A percentile compares a stretch with the other conserved stretches of the same genome.
phyloP scores from a whole-genome alignment of 1,284 basidiomycete species.

The Athelia psychrophila region DNA sequence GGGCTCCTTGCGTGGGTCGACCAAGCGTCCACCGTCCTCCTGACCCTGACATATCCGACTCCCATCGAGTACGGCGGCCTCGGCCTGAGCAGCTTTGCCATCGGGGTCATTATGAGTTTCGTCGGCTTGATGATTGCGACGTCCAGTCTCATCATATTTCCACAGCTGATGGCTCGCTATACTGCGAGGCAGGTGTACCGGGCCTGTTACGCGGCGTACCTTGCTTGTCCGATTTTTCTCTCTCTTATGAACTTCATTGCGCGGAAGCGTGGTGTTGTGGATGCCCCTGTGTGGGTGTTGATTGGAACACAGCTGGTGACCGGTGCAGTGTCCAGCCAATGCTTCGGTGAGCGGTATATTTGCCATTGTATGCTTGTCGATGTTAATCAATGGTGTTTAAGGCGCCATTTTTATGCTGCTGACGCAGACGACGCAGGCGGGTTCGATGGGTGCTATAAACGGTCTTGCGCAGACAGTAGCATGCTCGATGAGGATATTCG shows the following conservation, averaged over 20 bases:
- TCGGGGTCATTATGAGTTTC: constrained; percentile 11
- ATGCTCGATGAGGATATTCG: constrained; percentile 49
- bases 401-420: constrained; percentile 49
- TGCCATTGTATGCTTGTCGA: background rate
- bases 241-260: background rate
- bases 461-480: constrained; percentile 56
- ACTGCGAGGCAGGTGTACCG: background rate
- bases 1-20: constrained; percentile 18
- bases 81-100: constrained; percentile 9
- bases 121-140: constrained; percentile 11
- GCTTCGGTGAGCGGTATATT: constrained; percentile 30
- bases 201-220: background rate
- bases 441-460: constrained; percentile 55
- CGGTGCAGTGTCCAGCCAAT: constrained; percentile 15
- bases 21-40: constrained; percentile 18
- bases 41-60: constrained; percentile 14
- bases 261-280: background rate
- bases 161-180: background rate
- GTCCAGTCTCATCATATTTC: background rate
- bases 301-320: background rate
- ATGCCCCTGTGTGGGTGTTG: background rate
- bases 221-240: background rate
- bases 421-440: constrained; percentile 44
- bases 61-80: constrained; percentile 12
- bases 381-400: constrained; percentile 11